Evolutionary conservation across 306 rosid genomes (phyloP).

Genomic region (Geum urbanum): DNA sequence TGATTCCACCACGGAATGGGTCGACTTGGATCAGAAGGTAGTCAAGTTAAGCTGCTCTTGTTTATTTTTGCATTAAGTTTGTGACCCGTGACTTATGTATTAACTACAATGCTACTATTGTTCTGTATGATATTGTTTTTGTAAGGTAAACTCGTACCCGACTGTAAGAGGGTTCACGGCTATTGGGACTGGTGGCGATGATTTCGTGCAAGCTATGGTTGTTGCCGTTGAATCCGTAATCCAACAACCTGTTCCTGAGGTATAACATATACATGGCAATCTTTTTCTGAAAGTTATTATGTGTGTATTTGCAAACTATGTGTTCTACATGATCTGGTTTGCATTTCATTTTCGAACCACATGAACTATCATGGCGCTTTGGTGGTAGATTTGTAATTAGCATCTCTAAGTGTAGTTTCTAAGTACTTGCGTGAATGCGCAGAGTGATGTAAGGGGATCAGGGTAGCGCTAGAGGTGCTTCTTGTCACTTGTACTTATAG

Average conservation of each 20-base stretch:
- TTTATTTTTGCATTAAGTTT: background rate
- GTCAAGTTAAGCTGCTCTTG: background rate
- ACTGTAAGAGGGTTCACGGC: slow-evolving; percentile 91
- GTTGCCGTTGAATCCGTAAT: slow-evolving; percentile 87
- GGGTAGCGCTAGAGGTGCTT: background rate
- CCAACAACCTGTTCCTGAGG: slow-evolving; percentile 79
- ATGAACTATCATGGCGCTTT: background rate
- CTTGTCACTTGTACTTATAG: background rate
- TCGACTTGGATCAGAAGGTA: slow-evolving; percentile 89
- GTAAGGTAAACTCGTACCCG: slow-evolving; percentile 87
- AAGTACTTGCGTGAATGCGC: background rate
- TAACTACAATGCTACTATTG: background rate
- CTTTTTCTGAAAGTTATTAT: background rate
- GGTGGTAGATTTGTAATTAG: background rate
- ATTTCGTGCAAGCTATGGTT: slow-evolving; percentile 87
- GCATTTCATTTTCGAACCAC: background rate
- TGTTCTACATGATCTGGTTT: background rate
- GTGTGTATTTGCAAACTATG: background rate
- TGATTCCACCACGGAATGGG: slow-evolving; percentile 92
- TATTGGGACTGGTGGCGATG: slow-evolving; percentile 90
- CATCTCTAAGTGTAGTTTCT: background rate
- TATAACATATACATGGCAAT: slow-evolving; percentile 6
- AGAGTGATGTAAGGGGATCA: background rate
- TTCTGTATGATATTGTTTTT: background rate
- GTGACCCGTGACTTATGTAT: background rate